A percentile compares a stretch with the other conserved stretches of the same genome.
phyloP scores from a whole-genome alignment of 2,329 filamentous ascomycete species.

The Aureobasidium sp. region DNA sequence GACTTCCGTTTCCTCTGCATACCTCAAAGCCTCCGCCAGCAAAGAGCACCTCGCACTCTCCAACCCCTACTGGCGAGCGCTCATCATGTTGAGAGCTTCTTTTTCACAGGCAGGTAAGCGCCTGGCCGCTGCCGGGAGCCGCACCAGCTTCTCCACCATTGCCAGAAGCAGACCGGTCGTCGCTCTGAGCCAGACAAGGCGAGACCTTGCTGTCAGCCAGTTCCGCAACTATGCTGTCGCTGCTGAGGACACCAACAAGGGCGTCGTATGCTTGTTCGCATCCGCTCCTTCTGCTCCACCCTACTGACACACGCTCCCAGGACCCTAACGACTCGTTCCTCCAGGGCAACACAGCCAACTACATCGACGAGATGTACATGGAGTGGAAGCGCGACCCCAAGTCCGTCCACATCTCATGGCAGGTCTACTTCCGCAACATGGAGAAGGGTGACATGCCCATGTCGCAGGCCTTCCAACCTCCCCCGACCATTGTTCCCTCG shows the following conservation, averaged over 20 bases:
- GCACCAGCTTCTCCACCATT: conserved; percentile 37
- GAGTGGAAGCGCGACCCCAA: conserved; percentile 91
- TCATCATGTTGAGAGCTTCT: conserved; percentile 65
- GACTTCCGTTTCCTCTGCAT: conserved; percentile 5
- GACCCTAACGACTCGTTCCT: conserved; percentile 95
- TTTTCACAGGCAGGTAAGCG: conserved; percentile 59
- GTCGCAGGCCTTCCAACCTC: conserved; percentile 92
- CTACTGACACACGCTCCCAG: conserved; percentile 33
- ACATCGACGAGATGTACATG: conserved; percentile 99
- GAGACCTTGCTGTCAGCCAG: conserved; percentile 40
- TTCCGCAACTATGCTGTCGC: conserved; percentile 53
- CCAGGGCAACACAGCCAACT: conserved; percentile 93
- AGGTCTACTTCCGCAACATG: conserved; percentile 99
- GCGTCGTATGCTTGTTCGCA: conserved; percentile 47
- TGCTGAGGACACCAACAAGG: conserved; percentile 52
- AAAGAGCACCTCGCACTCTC: conserved; percentile 7
- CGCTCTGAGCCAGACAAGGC: conserved; percentile 42
- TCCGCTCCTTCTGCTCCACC: neutral
- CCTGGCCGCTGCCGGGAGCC: conserved; percentile 47
- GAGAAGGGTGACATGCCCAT: conserved; percentile 97
- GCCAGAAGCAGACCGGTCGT: conserved; percentile 29
- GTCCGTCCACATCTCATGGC: conserved; percentile 97
- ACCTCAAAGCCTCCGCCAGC: neutral
- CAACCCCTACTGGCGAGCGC: conserved; percentile 8
- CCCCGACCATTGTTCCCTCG: conserved; percentile 80